Evolutionary conservation across 805 yeast species (phyloP), one percentile per base, ranked within the genome.

Genomic region (Suhomyces pyralidae): DNA sequence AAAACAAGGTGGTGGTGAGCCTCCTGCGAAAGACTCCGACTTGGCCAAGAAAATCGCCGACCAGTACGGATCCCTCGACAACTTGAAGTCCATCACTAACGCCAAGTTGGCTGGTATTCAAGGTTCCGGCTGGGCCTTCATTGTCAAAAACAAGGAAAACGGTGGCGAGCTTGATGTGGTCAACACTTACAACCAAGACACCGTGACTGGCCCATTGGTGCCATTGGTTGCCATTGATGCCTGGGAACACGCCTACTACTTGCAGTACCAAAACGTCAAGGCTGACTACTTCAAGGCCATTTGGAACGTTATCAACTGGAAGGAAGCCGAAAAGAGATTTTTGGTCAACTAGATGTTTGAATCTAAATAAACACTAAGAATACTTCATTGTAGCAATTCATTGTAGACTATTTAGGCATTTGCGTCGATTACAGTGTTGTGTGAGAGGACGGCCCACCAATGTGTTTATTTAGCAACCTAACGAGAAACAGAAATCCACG

Each of bases 221-320:
- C 96, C 97, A 45, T 74, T 91, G 63, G 80, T 91, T 52, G 97
- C 96, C 51, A 88, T 90, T 67, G 97, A 90, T 64, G 96, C 96
- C 55, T 90, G 97, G 97, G 97, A 90, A 74, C 97, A 90, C 67
- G 97, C 97, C 51, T 90, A 90, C 80, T 90, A 90, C 81, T 80
- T 91, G 73, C 97, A 90, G 74, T 90, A 90, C 79, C 86, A 88
- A 77, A 90, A 90, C 77, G 91, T 86, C 68, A 90, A 91, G 80
- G 96, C 71, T 45, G 96, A 90, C 67, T 90, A 91, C 78, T 90
- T 91, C 83, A 85, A 88, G 74, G 93, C 96, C 57, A 88, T 90
- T 73, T 90, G 97, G 97, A 86, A 88, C 65, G 96, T 90, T 44
- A 81, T 91, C 73, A 90, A 90, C 83, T 90, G 97, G 97, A 79